Base-by-base conservation (phyloP, 2,329 filamentous ascomycete species). In the Penicillium capsulatum region DNA sequence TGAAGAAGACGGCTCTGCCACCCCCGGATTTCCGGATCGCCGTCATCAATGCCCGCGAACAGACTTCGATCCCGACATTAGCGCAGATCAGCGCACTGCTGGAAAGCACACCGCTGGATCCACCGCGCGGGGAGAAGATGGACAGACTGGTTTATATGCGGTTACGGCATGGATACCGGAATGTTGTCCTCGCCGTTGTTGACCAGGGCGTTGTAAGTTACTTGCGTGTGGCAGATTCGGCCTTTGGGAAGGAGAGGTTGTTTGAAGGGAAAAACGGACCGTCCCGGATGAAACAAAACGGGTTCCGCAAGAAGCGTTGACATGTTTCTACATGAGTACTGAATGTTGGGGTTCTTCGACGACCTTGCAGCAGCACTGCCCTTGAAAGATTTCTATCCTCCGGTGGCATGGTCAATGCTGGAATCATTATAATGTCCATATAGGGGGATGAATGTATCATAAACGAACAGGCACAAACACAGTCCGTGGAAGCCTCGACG, bases 201-300 rank as follows among this genome's bases (percentile, higher is more conserved):
- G 92, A 97, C 61, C 79, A 88, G 47, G 92, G 92, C 0, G 75
- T 97, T 15, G 84, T 90, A 31, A 97, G 91, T 62, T 97, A 91
- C 60, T 72, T 96, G 56, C 73, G 86, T 16, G 75, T 96, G 42
- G 80, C 78, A 1, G 89, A 97, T 69, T 81, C 81, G 8, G 83
- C 82, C 1, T 96, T 96, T 65, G 83, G 75, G 0, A 76, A 80
- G 47, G 88, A 94, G 64, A 79, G 69, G 61, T 57, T 95, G 26
- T 88, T 80, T 55, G 79, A 82, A 57, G 50, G 58, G 17, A 57
- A 55, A 33, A 53, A 52, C 31, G 39, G 44, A 13, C 45, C 53
- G 8, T 47, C 46, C n/a, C 59, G 61, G 0, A 49, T 50, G 6
- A 67, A 67, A 37, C 47, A 44, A 24, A 47, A 53, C 39, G 54